Percentiles rank a stretch among this genome's conserved stretches.
Evolutionary conservation across 164 flowering plant species (phyloP).

Genomic region (Tinospora cordifolia): DNA sequence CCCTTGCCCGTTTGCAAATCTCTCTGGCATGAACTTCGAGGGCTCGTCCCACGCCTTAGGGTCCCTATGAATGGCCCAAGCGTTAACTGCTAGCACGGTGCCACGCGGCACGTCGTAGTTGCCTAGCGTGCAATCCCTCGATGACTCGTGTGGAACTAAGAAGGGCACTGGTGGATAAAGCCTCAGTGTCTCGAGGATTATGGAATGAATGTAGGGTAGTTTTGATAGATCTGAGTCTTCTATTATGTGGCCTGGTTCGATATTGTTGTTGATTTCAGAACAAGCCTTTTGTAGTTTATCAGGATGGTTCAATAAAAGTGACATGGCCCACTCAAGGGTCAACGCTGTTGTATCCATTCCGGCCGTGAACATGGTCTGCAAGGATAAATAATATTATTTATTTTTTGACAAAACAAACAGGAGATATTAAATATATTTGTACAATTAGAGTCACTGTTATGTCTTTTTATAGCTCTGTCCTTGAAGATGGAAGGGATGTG

Average conservation of each 20-base stretch:
- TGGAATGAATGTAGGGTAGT: constrained; percentile 22
- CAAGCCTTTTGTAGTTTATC: constrained; percentile 17
- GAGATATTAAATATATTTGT: no score
- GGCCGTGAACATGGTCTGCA: no score
- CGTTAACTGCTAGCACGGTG: constrained; percentile 15
- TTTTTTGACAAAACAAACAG: no score
- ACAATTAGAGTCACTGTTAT: no score
- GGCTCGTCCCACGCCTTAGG: constrained; percentile 25
- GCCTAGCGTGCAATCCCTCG: constrained; percentile 12
- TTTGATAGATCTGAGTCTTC: constrained; percentile 24
- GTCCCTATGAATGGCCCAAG: constrained; percentile 24
- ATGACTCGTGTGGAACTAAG: constrained; percentile 21
- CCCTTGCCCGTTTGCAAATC: constrained; percentile 13
- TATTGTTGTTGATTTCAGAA: constrained; percentile 14
- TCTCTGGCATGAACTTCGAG: constrained; percentile 8
- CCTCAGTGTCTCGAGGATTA: constrained; percentile 26
- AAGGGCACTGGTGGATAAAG: constrained; percentile 19
- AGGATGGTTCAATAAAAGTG: constrained; percentile 26
- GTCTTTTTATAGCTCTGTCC: no score
- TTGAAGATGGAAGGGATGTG: no score
- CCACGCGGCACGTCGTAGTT: constrained; percentile 11
- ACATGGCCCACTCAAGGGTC: constrained; percentile 34
- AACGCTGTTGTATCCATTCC: constrained; percentile 27
- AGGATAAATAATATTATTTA: no score
- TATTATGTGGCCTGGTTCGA: constrained; percentile 12